A percentile compares a stretch with the other conserved stretches of the same genome.
Evolutionary conservation across 371 early-diverging fungal genomes (phyloP).

Genomic region (Zancudomyces culisetae): DNA sequence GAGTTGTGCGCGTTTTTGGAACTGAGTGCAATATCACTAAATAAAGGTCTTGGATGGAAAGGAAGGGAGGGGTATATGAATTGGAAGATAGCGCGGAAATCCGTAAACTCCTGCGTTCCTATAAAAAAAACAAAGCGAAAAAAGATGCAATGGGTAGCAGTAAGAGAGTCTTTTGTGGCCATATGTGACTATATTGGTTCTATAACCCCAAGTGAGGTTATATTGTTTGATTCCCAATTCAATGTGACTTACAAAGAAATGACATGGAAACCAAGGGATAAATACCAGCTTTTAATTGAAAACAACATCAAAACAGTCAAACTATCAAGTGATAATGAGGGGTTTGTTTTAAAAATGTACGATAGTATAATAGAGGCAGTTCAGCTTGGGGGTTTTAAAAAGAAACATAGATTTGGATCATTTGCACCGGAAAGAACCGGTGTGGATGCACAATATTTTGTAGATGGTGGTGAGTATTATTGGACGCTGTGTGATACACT

Average conservation of each 20-base stretch:
- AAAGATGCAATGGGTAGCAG: constrained; percentile 48
- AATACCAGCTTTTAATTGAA: constrained; percentile 25
- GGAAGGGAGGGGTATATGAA: constrained; percentile 63
- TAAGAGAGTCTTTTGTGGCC: constrained; percentile 51
- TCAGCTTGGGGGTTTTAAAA: constrained; percentile 44
- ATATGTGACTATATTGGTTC: constrained; percentile 19
- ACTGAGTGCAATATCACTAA: constrained; percentile 47
- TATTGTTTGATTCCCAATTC: constrained; percentile 46
- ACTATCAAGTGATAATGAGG: constrained; percentile 41
- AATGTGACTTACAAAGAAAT: constrained; percentile 29
- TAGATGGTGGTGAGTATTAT: constrained; percentile 75
- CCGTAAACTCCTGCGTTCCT: constrained; percentile 16
- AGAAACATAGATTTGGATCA: constrained; percentile 48
- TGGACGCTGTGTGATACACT: constrained; percentile 60
- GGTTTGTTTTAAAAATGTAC: constrained; percentile 43
- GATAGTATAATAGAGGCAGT: constrained; percentile 35
- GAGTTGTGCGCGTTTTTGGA: constrained; percentile 70
- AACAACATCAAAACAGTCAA: constrained; percentile 42
- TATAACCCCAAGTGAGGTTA: constrained; percentile 40
- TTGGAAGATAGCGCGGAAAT: constrained; percentile 17
- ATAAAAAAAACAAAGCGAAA: constrained; percentile 24
- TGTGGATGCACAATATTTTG: constrained; percentile 43
- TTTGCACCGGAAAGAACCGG: constrained; percentile 63
- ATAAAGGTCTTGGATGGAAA: constrained; percentile 69
- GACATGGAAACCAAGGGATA: no score